Conservation (phyloP, 805 yeast genomes). For the Nematodospora valgi region DNA sequence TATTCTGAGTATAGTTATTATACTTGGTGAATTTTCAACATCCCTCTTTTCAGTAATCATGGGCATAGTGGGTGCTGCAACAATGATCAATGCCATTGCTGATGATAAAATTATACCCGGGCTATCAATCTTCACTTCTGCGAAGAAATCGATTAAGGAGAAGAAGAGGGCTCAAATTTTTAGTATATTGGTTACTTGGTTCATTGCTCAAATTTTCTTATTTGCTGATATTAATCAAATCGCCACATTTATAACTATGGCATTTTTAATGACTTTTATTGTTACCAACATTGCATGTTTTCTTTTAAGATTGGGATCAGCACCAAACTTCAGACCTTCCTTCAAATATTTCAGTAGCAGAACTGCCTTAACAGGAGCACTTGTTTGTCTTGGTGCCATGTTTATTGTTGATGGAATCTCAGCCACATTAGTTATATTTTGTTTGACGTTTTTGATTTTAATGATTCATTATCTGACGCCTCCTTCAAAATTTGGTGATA, state of each 20-base stretch:
- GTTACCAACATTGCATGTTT: slow-evolving; percentile 95
- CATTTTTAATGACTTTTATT: slow-evolving; percentile 91
- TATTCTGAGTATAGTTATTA: slow-evolving; percentile 60
- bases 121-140: slow-evolving; percentile 46
- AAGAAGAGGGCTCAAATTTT: slow-evolving; percentile 54
- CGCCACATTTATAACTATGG: slow-evolving; percentile 96
- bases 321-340: slow-evolving; percentile 98
- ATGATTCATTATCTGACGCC: slow-evolving; percentile 88
- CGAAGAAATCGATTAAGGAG: slow-evolving; percentile 38
- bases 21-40: slow-evolving; percentile 89
- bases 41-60: slow-evolving; percentile 90
- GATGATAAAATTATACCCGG: slow-evolving; percentile 88
- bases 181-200: slow-evolving; percentile 75
- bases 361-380: slow-evolving; percentile 77
- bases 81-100: slow-evolving; percentile 86
- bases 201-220: slow-evolving; percentile 77
- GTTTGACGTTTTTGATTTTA: slow-evolving; percentile 63
- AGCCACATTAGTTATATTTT: slow-evolving; percentile 71
- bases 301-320: slow-evolving; percentile 79
- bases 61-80: slow-evolving; percentile 95
- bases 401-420: slow-evolving; percentile 89
- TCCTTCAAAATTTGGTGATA: slow-evolving; percentile 98
- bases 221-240: slow-evolving; percentile 90
- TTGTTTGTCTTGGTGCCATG: slow-evolving; percentile 78
- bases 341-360: slow-evolving; percentile 79